Evolutionary conservation across 2,329 filamentous ascomycete species (phyloP).

Genomic region (Sphaerostilbella broomeana): DNA sequence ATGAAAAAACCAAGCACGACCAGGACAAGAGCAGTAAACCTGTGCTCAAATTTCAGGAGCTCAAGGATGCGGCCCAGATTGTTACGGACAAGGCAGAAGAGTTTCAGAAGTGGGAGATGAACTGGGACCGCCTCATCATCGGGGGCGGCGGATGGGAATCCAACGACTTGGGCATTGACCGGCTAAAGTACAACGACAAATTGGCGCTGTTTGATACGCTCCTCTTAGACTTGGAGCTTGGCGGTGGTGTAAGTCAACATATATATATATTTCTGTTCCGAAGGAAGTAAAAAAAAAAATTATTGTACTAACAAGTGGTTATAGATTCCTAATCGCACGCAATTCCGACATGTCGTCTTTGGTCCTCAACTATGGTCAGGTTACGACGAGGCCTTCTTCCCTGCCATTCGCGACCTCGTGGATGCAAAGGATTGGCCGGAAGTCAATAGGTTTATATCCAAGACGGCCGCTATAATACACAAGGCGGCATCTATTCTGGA

Average conservation of each 20-base stretch:
- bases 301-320: background rate
- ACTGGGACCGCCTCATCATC: constrained; percentile 69
- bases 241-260: constrained; percentile 68
- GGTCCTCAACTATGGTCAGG: constrained; percentile 70
- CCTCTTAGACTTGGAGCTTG: constrained; percentile 67
- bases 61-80: constrained; percentile 50
- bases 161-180: constrained; percentile 55
- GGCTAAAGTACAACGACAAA: constrained; percentile 71
- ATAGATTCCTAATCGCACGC: constrained; percentile 75
- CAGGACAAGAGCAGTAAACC: constrained; percentile 21
- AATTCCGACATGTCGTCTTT: constrained; percentile 91
- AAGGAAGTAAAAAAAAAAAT: no score
- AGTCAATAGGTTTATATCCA: constrained; percentile 62
- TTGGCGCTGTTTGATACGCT: constrained; percentile 78
- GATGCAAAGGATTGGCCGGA: constrained; percentile 62
- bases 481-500: constrained; percentile 44
- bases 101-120: constrained; percentile 70
- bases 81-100: constrained; percentile 45
- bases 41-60: constrained; percentile 25
- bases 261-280: no score
- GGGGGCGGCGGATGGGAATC: constrained; percentile 71
- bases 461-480: constrained; percentile 61
- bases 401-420: constrained; percentile 77
- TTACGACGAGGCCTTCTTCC: constrained; percentile 38
- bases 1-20: constrained; percentile 48